These are phyloP conservation scores for Asterophora lycoperdoides DNA, from an alignment of 768 basidiomycete species.

Conservation along the genomic window DNA sequence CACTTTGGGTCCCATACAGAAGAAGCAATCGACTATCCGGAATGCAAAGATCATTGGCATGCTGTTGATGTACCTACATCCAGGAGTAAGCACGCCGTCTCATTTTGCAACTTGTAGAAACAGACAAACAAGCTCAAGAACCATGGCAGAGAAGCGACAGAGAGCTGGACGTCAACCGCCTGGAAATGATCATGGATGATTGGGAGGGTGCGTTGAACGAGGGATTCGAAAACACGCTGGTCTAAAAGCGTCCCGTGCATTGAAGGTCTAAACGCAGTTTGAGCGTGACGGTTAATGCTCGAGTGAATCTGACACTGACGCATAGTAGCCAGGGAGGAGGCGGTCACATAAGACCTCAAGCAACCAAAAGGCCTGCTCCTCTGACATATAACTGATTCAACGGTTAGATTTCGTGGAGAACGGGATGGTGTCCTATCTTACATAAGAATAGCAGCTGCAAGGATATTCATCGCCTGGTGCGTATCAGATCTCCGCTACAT, in stretches of 20 bases:
- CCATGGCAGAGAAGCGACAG: conserved; percentile 96
- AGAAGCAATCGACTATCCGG: conserved; percentile 95
- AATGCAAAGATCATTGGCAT: conserved; percentile 99
- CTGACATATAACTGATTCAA: conserved; percentile 84
- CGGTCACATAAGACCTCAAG: conserved; percentile 93
- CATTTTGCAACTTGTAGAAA: not conserved
- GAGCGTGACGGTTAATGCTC: conserved; percentile 1
- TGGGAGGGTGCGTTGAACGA: conserved; percentile 85
- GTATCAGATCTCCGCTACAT: conserved; percentile 3
- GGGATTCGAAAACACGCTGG: conserved; percentile 93
- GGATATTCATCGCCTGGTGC: conserved; percentile 89
- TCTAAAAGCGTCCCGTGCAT: conserved; percentile 99
- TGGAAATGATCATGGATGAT: conserved; percentile 93
- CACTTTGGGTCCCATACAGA: conserved; percentile 98
- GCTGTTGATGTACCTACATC: conserved; percentile 75
- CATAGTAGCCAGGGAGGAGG: conserved; percentile 95
- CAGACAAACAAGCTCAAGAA: conserved; percentile 86
- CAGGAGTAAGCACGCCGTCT: not conserved
- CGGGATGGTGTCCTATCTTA: conserved; percentile 28
- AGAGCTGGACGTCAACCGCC: conserved; percentile 90
- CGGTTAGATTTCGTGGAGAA: conserved; percentile 9
- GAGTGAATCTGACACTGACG: conserved; percentile 45
- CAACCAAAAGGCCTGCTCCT: conserved; percentile 98
- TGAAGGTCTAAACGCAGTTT: conserved; percentile 60
- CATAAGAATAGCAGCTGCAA: conserved; percentile 94